Conservation (phyloP, 192 early-diverging fungal species). For the Coemansia sp. region DNA sequence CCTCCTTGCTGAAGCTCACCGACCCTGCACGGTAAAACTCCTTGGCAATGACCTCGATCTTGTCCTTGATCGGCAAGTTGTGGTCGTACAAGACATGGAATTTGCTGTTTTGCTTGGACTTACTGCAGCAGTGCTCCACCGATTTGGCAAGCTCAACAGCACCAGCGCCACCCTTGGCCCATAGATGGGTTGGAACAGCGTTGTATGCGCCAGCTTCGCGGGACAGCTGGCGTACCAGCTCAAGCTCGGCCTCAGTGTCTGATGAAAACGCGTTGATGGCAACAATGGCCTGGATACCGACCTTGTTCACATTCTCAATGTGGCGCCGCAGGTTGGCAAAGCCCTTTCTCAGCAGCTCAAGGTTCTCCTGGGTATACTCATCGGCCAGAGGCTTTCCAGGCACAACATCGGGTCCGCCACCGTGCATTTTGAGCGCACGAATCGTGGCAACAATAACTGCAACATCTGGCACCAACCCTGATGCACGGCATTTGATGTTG, state of each 20-base stretch:
- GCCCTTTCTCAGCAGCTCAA: conserved; percentile 80
- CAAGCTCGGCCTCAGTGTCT: conserved; percentile 85
- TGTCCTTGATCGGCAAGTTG: conserved; percentile 72
- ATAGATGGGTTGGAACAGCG: conserved; percentile 88
- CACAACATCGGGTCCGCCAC: conserved; percentile 87
- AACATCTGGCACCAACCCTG: conserved; percentile 81
- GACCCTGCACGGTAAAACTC: conserved; percentile 96
- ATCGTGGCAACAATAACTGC: conserved; percentile 95
- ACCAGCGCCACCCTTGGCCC: conserved; percentile 91
- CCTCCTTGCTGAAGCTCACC: conserved; percentile 77
- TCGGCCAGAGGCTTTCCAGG: conserved; percentile 91
- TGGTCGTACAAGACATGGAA: conserved; percentile 93
- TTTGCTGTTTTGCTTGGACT: conserved; percentile 8
- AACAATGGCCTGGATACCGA: conserved; percentile 87
- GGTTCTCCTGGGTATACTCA: conserved; percentile 83
- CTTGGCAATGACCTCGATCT: conserved; percentile 90
- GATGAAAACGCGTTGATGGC: conserved; percentile 88
- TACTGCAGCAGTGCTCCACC: conserved; percentile 53
- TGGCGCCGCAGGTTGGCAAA: conserved; percentile 87
- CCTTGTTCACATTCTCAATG: conserved; percentile 85
- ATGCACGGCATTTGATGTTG: conserved; percentile 96
- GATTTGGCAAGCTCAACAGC: conserved; percentile 84
- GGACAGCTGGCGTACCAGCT: conserved; percentile 70
- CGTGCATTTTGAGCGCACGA: conserved; percentile 95
- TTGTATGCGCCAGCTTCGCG: conserved; percentile 82